Base-by-base conservation (phyloP, 2,329 filamentous ascomycete genomes). In the Trichoderma harzianum region DNA sequence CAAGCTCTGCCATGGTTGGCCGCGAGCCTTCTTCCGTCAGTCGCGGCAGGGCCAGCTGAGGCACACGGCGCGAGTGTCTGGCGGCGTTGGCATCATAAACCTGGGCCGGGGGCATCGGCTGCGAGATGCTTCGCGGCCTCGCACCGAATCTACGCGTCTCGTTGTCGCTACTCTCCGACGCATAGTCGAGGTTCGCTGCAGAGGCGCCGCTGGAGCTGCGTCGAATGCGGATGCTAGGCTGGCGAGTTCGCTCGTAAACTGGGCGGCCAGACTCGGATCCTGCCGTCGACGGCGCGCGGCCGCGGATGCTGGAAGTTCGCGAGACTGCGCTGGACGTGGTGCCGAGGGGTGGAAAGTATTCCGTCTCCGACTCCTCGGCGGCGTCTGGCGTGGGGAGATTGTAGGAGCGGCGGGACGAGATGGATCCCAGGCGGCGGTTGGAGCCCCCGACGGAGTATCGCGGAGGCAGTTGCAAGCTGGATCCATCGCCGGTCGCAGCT, bases 1-100 rank as follows among this genome's bases (percentile, higher is more conserved):
- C 79, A 34, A 83, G 71, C 53, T 83, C 82, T 2, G 79, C 77
- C 70, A 81, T 75, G 16, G 77, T 82, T 2, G 82, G 82, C 0
- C 82, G 77, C 0, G 73, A 70, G 10, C 82, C 81, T 72, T 83
- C 82, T 55, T 83, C 82, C 0, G 82, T 83, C 60, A 83, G 74
- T 51, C 82, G 80, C 14, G 82, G 82, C 76, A 83, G 74, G 43
- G 80, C 78, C 6, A 76, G 64, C 64, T 81, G 80, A n/a, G 78
- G 80, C 10, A 76, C 73, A 32, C 78, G 74, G 47, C 80, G 74
- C 26, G 79, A 80, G 66, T 79, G 77, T 14, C 80, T 75, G 24
- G 77, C 76, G 7, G 76, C 47, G 14, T 72, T 63, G 7, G 34
- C 68, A 43, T 78, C 74, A 7, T 76, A 55, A 7, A 77, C 16